Evolutionary conservation across 2,329 filamentous ascomycete species (phyloP), one percentile per base, ranked within the genome.

Genomic region (Fusarium drepaniforme): DNA sequence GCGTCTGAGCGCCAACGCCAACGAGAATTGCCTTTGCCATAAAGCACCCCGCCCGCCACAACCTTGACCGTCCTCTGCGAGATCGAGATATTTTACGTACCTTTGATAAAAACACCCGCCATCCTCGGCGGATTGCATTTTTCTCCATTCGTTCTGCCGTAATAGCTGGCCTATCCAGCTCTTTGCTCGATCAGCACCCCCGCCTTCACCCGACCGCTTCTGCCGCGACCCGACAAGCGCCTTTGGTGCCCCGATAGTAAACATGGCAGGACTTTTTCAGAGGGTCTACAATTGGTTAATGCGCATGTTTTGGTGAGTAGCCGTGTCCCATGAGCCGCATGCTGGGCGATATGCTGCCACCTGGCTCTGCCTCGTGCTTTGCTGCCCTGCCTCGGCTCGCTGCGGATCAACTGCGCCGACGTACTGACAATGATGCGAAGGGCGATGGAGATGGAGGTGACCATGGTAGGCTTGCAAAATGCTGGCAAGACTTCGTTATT

Each of bases 371-470:
- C 67, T 57, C 64, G 53, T 60, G 69, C 56, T 64, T 46, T 64
- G 65, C 37, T 72, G 35, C 59, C 59, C 51, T 38, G 49, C 57
- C 66, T 67, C 61, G 46, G 66, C 66, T 61, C 51, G 73, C 64
- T 57, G 35, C 61, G 67, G 33, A 68, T 72, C 66, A 53, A 70
- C 64, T 75, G 68, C 44, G 67, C 75, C 77, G 69, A 76, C 69
- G 76, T 75, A 73, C 72, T 81, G 72, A 81, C 67, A 56, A 46
- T 49, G 23, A 42, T 33, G 62, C 68, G 72, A 76, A 98, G 96
- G 97, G 95, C 96, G 78, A 97, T 96, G 77, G 97, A 99, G 88
- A 98, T 99, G 96, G 97, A 99, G 86, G 96, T 99, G 83, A 98
- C 97, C 78, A 97, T 99, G 93, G 96, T 99, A 83, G 97, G 97